phyloP scores from a whole-genome alignment of 2,329 filamentous ascomycete species.

The Colletotrichum liaoningense region DNA sequence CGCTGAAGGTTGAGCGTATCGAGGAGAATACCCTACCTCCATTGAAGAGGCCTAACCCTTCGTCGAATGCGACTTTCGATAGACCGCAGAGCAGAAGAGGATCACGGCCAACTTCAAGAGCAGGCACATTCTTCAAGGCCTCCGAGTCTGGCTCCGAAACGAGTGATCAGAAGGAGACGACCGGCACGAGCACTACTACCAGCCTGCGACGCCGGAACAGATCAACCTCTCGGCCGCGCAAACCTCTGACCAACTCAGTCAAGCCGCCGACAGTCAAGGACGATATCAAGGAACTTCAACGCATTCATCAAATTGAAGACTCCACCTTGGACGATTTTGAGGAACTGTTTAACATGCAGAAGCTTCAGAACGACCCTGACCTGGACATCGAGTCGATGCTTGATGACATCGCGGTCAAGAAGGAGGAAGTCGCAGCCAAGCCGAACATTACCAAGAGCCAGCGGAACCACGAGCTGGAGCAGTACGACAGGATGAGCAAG shows the following conservation, averaged over 20 bases:
- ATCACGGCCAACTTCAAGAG: slow-evolving; percentile 10
- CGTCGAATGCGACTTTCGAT: neutral
- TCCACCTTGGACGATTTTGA: slow-evolving; percentile 70
- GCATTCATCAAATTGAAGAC: slow-evolving; percentile 66
- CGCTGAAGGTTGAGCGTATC: slow-evolving; percentile 52
- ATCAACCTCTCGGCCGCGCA: slow-evolving; percentile 57
- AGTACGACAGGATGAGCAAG: slow-evolving; percentile 63
- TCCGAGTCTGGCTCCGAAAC: slow-evolving; percentile 14
- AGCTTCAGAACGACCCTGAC: slow-evolving; percentile 12
- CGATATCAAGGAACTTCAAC: slow-evolving; percentile 65
- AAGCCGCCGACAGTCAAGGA: slow-evolving; percentile 66
- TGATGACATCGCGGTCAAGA: slow-evolving; percentile 36
- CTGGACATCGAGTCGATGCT: slow-evolving; percentile 36
- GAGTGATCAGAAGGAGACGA: slow-evolving; percentile 23
- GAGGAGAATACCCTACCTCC: slow-evolving; percentile 41
- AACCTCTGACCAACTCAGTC: slow-evolving; percentile 64
- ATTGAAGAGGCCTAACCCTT: slow-evolving; percentile 11
- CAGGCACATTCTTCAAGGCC: slow-evolving; percentile 1
- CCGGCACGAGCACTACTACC: slow-evolving; percentile 34
- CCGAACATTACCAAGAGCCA: slow-evolving; percentile 37
- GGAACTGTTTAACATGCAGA: slow-evolving; percentile 51
- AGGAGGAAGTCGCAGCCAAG: slow-evolving; percentile 29
- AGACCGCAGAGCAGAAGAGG: slow-evolving; percentile 21
- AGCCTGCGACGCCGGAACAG: slow-evolving; percentile 42
- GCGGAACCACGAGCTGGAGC: slow-evolving; percentile 54